Evolutionary conservation across 768 basidiomycete species (phyloP), one percentile per base, ranked within the genome.

Genomic region (Kwoniella europaea): DNA sequence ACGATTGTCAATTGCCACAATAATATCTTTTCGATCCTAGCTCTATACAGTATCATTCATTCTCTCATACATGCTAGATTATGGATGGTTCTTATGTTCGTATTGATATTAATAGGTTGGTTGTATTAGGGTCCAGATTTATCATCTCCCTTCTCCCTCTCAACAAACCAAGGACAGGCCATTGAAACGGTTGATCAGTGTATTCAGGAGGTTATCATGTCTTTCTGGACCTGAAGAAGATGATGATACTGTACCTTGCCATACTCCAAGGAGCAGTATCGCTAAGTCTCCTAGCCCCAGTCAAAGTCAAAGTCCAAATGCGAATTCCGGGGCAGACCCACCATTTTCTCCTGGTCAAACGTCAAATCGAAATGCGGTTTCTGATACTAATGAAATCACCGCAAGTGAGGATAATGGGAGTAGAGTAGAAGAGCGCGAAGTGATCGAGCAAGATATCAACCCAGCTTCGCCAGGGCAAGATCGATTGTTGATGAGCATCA

Each of bases 41-140:
- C 35, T 35, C 7, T 35, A 35, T 35, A 35, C 35, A 35, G 5
- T n/a, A n/a, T n/a, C n/a, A n/a, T n/a, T n/a, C n/a, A n/a, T n/a
- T n/a, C n/a, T n/a, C n/a, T n/a, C n/a, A n/a, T n/a, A n/a, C n/a
- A n/a, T n/a, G n/a, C n/a, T n/a, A n/a, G n/a, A n/a, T n/a, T n/a
- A n/a, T n/a, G n/a, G n/a, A n/a, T n/a, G n/a, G n/a, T n/a, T n/a
- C n/a, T n/a, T n/a, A n/a, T n/a, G n/a, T 52, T 16, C 20, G 13
- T 20, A 27, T 22, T 57, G 20, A 57, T 24, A 1, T 20, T 0
- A 24, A 5, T n/a, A 22, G 12, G 6, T 29, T 2, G 7, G 27
- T n/a, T 16, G 59, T 29, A 18, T 44, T 9, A 68, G 67, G 59
- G 43, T 68, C 18, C 67, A 68, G 59, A 68, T 68, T 5, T 68